Evolutionary conservation across 345 rosid species (phyloP), one percentile per base, ranked within the genome.

Genomic region (Salix dunnii): DNA sequence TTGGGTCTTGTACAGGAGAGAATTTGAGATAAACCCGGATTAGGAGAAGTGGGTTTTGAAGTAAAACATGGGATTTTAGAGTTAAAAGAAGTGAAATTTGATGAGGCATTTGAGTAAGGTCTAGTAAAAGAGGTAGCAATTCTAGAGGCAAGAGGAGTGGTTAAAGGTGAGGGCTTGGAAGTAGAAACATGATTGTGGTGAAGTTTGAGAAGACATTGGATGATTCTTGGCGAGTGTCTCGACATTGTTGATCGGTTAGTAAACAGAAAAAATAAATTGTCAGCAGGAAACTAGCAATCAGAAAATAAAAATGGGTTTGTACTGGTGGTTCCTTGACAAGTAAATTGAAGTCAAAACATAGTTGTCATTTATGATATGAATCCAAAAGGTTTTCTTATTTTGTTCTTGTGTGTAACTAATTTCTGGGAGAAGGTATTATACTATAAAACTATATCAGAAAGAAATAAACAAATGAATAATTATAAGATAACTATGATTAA

Each of bases 191-290:
- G 68, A 70, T 13, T 68, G 80, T 55, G 77, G 30, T 82, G 90
- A 30, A 69, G 75, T 6, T 76, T 84, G 73, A 89, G 70, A 49
- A 90, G 82, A 46, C 86, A 82, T 28, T 78, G 74, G 78, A 86
- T 77, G 77, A 78, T 71, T 77, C 84, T 84, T 78, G 77, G 81
- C 20, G 89, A 82, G 20, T 78, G 79, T 77, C 84, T 86, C 71
- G 87, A 84, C 91, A 88, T 86, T n/a, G 69, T 9, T 68, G 27
- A 16, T 46, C 51, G 51, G 51, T 46, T 46, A 16, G 6, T 12
- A 46, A 46, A 46, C 1, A 3, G 18, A 46, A 46, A 14, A 16
- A 46, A 46, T 1, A 46, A 46, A 4, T 14, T 13, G 51, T 14
- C 1, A 1, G 18, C 4, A 46, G 6, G 20, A 46, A 46, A 46